Percentiles rank a stretch among this genome's conserved stretches.
phyloP scores from a whole-genome alignment of 164 flowering plant species.

The Kingdonia uniflora region DNA sequence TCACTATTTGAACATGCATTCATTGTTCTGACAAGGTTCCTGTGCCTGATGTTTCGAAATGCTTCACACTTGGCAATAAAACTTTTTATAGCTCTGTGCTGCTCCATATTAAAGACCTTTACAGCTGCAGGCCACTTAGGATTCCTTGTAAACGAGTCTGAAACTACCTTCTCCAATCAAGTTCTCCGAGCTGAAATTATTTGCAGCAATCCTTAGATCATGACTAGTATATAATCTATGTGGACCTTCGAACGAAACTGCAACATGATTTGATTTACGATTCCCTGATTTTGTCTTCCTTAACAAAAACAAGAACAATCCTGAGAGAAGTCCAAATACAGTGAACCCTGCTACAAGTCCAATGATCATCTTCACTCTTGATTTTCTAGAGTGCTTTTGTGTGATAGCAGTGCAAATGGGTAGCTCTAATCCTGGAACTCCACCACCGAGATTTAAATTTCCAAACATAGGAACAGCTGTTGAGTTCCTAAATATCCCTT shows the following conservation, averaged over 20 bases:
- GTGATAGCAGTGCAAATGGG: neutral
- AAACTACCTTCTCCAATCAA: conserved; percentile 2
- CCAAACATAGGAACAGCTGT: neutral
- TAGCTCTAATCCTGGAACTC: neutral
- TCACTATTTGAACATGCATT: too few species aligned
- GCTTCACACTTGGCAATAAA: conserved; percentile 2
- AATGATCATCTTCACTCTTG: neutral
- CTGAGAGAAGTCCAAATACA: neutral
- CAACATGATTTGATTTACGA: neutral
- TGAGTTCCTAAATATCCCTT: neutral
- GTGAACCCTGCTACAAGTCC: neutral
- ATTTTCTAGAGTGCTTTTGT: neutral
- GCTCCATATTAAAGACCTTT: conserved; percentile 1
- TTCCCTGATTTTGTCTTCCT: neutral
- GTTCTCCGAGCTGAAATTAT: neutral
- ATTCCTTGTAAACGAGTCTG: neutral
- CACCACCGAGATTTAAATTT: neutral
- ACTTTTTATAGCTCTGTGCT: neutral
- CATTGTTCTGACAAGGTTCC: neutral
- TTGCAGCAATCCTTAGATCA: neutral
- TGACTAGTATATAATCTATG: neutral
- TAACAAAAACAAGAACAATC: neutral
- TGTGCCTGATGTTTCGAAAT: neutral
- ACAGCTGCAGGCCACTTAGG: neutral
- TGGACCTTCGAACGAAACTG: neutral